Conservation (phyloP, 768 basidiomycete genomes). For the Amanita fuliginea region DNA sequence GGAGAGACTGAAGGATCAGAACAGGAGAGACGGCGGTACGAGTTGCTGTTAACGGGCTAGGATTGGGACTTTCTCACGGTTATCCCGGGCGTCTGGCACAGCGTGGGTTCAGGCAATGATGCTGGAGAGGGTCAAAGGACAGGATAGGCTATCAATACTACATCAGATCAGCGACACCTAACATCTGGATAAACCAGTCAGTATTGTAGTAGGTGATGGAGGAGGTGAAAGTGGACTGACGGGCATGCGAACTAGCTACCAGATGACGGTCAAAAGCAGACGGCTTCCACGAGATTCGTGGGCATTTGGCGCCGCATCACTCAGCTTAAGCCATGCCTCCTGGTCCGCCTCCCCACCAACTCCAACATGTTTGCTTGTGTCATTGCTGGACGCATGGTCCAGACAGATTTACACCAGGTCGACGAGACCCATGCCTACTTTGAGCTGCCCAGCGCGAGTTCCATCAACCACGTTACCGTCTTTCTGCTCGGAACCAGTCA, state of each 20-base stretch:
- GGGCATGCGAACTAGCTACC: neutral
- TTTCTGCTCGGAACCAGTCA: slow-evolving; percentile 72
- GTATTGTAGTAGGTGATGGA: neutral
- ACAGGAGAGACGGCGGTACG: neutral
- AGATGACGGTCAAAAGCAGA: slow-evolving; percentile 1
- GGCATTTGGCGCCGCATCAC: neutral
- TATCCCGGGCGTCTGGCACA: too few species aligned
- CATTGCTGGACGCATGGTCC: slow-evolving; percentile 66
- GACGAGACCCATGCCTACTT: slow-evolving; percentile 80
- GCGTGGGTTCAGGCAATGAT: neutral
- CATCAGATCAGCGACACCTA: neutral
- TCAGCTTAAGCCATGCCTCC: too few species aligned
- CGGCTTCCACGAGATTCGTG: too few species aligned
- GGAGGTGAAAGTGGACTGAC: neutral
- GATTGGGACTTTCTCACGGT: slow-evolving; percentile 3
- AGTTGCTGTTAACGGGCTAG: neutral
- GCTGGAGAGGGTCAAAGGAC: neutral
- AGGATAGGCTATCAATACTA: neutral
- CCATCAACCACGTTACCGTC: slow-evolving; percentile 79
- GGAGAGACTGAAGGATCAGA: neutral
- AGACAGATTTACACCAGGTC: slow-evolving; percentile 72
- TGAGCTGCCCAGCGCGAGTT: slow-evolving; percentile 56
- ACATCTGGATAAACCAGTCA: neutral
- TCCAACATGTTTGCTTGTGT: slow-evolving; percentile 68
- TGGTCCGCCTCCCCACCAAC: neutral